phyloP scores from a whole-genome alignment of 2,329 filamentous ascomycete species.

The Fusarium longipes region DNA sequence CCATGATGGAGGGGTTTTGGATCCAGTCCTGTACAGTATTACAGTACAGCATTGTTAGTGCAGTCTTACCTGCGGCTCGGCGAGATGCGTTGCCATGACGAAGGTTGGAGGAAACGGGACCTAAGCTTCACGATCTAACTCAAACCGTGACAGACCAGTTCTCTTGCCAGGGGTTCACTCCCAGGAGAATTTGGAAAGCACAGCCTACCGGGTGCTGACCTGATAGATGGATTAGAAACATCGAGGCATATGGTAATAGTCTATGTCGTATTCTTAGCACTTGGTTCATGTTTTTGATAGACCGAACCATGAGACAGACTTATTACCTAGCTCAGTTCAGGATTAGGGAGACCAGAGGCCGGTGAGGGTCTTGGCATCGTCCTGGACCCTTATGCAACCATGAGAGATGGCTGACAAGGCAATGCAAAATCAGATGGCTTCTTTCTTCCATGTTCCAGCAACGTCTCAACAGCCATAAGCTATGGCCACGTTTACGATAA shows the following conservation, averaged over 20 bases:
- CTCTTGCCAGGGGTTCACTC: conserved; percentile 9
- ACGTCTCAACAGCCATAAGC: conserved; percentile 15
- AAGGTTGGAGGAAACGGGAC: conserved; percentile 29
- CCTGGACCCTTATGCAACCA: conserved; percentile 37
- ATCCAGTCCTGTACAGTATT: not conserved
- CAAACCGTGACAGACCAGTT: conserved; percentile 19
- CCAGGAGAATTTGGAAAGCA: conserved; percentile 3
- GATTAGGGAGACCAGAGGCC: not conserved
- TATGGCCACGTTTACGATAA: conserved; percentile 23
- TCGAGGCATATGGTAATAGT: not conserved
- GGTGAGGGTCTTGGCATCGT: conserved; percentile 13
- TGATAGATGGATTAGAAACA: conserved; percentile 9
- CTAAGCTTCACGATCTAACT: conserved; percentile 35
- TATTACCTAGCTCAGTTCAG: not conserved
- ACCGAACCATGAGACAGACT: conserved; percentile 7
- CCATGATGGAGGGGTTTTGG: conserved; percentile 5
- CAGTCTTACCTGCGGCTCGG: conserved; percentile 26
- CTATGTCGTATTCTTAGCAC: conserved; percentile 25
- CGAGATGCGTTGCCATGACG: conserved; percentile 43
- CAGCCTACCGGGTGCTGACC: conserved; percentile 5
- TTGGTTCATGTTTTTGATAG: not conserved
- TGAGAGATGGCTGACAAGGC: conserved; percentile 26
- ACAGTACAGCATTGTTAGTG: not conserved
- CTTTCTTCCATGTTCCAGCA: conserved; percentile 21
- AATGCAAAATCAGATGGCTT: conserved; percentile 6